A percentile compares a stretch with the other conserved stretches of the same genome.
phyloP scores from a whole-genome alignment of 1,139 yeast species.

The Saccharomyces pastorianus region DNA sequence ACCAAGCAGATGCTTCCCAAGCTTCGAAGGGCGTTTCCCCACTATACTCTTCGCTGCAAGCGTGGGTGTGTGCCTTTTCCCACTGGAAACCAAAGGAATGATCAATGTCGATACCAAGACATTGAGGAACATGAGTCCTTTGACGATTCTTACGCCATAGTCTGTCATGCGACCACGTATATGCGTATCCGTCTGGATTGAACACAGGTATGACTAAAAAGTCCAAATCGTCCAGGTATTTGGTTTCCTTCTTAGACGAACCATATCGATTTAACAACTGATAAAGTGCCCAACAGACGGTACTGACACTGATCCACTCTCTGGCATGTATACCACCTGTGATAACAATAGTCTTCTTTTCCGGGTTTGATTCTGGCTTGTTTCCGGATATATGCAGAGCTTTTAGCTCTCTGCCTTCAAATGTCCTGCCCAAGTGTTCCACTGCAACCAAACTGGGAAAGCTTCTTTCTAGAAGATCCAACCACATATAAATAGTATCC shows the following conservation, averaged over 20 bases:
- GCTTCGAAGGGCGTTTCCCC: conserved; percentile 77
- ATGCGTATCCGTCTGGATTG: conserved; percentile 87
- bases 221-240: conserved; percentile 46
- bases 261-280: conserved; percentile 48
- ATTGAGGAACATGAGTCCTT: conserved; percentile 54
- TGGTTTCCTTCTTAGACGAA: conserved; percentile 33
- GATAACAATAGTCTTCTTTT: conserved; percentile 61
- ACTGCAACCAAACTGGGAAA: conserved; percentile 54
- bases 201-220: conserved; percentile 72
- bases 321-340: conserved; percentile 86
- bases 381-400: conserved; percentile 54
- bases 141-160: conserved; percentile 89
- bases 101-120: conserved; percentile 81
- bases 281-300: conserved; percentile 56
- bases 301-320: conserved; percentile 78
- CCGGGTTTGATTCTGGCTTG: conserved; percentile 38
- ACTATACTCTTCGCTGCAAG: conserved; percentile 76
- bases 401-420: conserved; percentile 61
- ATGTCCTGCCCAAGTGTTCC: conserved; percentile 66
- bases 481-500: conserved; percentile 65
- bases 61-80: conserved; percentile 51
- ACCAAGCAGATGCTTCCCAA: conserved; percentile 58
- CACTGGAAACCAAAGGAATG: conserved; percentile 77
- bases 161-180: conserved; percentile 72
- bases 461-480: conserved; percentile 45